phyloP scores from a whole-genome alignment of 495 filamentous ascomycete species.

The Pyrenula massariospora region DNA sequence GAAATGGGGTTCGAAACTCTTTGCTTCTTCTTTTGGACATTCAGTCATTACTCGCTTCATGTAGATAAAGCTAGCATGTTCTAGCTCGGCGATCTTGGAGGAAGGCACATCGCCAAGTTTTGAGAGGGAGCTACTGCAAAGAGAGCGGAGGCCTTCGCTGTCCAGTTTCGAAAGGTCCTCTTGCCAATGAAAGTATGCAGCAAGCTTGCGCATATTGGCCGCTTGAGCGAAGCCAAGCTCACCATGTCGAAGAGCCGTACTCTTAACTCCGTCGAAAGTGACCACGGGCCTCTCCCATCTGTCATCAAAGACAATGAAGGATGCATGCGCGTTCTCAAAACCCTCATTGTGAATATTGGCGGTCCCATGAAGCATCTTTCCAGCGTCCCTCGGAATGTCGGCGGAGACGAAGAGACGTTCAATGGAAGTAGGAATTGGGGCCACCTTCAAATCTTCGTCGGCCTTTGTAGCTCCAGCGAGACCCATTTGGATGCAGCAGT shows the following conservation, averaged over 20 bases:
- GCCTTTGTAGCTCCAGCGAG: neutral
- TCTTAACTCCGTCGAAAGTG: neutral
- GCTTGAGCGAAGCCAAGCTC: neutral
- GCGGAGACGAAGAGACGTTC: neutral
- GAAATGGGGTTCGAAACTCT: neutral
- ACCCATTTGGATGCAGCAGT: conserved; percentile 18
- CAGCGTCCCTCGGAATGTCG: neutral
- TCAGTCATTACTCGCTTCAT: neutral
- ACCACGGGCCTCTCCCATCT: neutral
- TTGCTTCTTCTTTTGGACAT: neutral
- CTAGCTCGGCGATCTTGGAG: neutral
- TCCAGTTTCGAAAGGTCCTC: neutral
- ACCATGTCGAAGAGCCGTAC: neutral
- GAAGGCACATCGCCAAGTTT: neutral
- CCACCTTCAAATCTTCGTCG: neutral
- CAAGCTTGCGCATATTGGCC: neutral
- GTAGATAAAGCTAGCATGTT: neutral
- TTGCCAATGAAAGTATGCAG: neutral
- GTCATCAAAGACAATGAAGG: neutral
- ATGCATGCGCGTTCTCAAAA: neutral
- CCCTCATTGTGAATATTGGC: neutral
- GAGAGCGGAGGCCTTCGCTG: neutral
- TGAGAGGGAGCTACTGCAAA: neutral
- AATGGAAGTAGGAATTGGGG: neutral
- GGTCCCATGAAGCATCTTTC: neutral